Percentiles rank a stretch among this genome's conserved stretches.
phyloP scores from a whole-genome alignment of 768 basidiomycete species.

The Mycena pura region DNA sequence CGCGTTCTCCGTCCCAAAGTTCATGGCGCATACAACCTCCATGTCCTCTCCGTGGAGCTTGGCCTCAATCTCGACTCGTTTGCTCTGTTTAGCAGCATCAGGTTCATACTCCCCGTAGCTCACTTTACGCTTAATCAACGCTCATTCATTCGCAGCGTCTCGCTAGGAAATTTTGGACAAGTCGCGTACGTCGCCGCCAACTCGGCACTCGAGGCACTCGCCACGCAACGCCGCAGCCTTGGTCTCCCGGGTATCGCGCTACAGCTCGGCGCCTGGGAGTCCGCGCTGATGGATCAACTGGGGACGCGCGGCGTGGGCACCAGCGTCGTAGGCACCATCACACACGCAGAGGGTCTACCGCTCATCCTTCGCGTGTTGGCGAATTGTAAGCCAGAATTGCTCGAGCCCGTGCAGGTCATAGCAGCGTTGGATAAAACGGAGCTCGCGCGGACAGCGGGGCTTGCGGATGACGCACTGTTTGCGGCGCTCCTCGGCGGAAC shows the following conservation, averaged over 20 bases:
- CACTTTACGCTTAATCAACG: background rate
- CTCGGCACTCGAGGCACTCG: conserved; percentile 39
- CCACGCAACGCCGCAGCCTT: conserved; percentile 32
- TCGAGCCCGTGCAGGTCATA: conserved; percentile 29
- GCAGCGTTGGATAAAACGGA: conserved; percentile 20
- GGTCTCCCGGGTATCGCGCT: conserved; percentile 37
- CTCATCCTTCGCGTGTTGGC: conserved; percentile 28
- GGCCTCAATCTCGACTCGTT: conserved; percentile 37
- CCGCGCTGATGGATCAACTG: conserved; percentile 17
- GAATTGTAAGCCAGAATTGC: too few species aligned
- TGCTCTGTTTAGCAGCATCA: conserved; percentile 39
- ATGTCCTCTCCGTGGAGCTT: conserved; percentile 35
- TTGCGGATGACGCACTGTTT: conserved; percentile 11
- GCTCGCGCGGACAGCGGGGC: background rate
- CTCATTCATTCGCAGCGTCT: conserved; percentile 27
- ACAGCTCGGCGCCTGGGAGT: conserved; percentile 41
- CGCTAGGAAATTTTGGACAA: conserved; percentile 38
- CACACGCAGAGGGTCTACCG: conserved; percentile 30
- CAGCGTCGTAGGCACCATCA: conserved; percentile 5
- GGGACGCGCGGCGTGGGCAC: background rate
- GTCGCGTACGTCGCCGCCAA: conserved; percentile 38
- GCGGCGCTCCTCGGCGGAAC: background rate
- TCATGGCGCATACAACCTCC: conserved; percentile 40
- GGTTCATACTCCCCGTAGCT: conserved; percentile 27
- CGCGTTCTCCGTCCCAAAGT: conserved; percentile 37